phyloP scores from a whole-genome alignment of 345 rosid genomes.

The Sonneratia alba region DNA sequence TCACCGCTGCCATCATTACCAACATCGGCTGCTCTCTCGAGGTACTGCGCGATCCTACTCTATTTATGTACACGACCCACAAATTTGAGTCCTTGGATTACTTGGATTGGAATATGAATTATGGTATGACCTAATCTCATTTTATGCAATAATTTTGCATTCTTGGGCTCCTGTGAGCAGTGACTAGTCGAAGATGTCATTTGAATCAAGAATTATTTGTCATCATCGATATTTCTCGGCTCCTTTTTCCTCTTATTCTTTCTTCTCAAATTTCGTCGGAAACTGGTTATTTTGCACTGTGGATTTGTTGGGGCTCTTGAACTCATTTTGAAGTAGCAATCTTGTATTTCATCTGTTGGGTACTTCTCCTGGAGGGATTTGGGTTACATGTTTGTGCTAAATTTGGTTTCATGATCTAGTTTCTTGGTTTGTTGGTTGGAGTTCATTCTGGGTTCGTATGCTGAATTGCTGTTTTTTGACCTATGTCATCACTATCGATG shows the following conservation, averaged over 20 bases:
- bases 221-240: not conserved
- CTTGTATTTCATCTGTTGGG: not conserved
- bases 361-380: not conserved
- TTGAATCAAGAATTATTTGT: not conserved
- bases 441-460: not conserved
- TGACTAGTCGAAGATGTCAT: not conserved
- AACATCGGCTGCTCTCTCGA: slow-evolving; percentile 97
- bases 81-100: not conserved
- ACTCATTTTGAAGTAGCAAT: not conserved
- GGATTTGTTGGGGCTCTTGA: not conserved
- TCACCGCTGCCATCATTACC: slow-evolving; percentile 85
- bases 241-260: not conserved
- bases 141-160: not conserved
- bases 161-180: not conserved
- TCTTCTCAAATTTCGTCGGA: not conserved
- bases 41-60: slow-evolving; percentile 18
- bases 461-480: not conserved
- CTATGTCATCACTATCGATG: not conserved
- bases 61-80: not conserved
- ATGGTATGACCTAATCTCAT: no score
- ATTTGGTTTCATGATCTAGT: not conserved
- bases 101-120: not conserved
- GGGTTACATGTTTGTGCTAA: not conserved
- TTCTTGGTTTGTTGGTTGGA: not conserved
- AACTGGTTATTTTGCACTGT: no score